Base-by-base conservation (phyloP, 1,284 basidiomycete species). In the Bjerkandera adusta region DNA sequence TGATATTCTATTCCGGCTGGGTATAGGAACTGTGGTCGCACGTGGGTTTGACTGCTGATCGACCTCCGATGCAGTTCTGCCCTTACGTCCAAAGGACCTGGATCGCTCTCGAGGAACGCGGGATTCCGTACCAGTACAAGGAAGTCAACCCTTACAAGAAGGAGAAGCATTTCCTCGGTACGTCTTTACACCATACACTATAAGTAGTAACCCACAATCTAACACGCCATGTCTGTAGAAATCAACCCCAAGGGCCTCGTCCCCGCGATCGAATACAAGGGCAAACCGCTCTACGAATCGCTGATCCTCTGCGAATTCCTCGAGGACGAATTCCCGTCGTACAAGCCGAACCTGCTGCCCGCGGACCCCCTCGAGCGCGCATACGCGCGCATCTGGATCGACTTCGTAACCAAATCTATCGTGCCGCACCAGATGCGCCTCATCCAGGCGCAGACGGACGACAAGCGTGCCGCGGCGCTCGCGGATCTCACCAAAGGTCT, bases 141-240 rank as follows among this genome's bases (percentile, higher is more conserved):
- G 79, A 86, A 59, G 75, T 83, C 16, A 85, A 87, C 58, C 83
- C 83, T 0, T 86, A 86, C 69, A 77, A 78, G 65, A 85, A 86
- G 56, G 83, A 83, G 51, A 68, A 75, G 25, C 71, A 79, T 37
- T 79, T 85, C 57, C 67, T 82, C 20, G 72, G 77, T 76, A 27
- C 20, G 48, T 35, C 27, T 42, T n/a, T n/a, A n/a, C n/a, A n/a
- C 2, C 39, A 35, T 13, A 6, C 21, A n/a, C 3, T 33, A 10
- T 5, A 12, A 32, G 15, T 27, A 12, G 20, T 33, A 13, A 43
- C 34, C 43, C 13, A 36, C 20, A 5, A n/a, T 30, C 32, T 30
- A 30, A 30, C 27, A n/a, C n/a, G 43, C 20, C 18, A 0, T n/a
- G n/a, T n/a, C 8, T 11, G 5, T 48, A 73, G 80, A 72, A 16